Evolutionary conservation across 2,329 filamentous ascomycete genomes (phyloP).

Genomic region (Colletotrichum melonis): DNA sequence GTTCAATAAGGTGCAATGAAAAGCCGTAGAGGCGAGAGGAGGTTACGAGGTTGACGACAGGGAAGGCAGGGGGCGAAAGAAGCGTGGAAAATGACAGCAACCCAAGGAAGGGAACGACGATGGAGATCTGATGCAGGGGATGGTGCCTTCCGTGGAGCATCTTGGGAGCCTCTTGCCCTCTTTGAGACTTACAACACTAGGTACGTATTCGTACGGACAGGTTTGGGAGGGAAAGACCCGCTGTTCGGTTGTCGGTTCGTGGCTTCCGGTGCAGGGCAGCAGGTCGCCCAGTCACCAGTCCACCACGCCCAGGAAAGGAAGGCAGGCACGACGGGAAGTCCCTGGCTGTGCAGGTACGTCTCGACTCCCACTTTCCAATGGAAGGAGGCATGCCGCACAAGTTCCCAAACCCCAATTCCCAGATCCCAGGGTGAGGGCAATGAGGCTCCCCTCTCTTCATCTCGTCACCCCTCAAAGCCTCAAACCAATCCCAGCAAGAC

Average conservation of each 20-base stretch:
- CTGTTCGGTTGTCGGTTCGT: slow-evolving; percentile 29
- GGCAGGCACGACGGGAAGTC: neutral
- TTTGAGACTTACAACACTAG: no score
- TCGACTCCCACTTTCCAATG: neutral
- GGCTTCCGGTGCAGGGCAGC: slow-evolving; percentile 14
- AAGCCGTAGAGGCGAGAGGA: slow-evolving; percentile 19
- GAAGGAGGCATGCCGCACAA: no score
- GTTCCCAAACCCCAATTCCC: neutral
- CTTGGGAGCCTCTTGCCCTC: neutral
- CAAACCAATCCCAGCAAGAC: neutral
- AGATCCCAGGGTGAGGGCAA: neutral
- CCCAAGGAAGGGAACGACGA: slow-evolving; percentile 24
- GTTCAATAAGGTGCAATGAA: slow-evolving; percentile 7
- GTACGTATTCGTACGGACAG: no score
- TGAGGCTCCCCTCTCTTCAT: neutral
- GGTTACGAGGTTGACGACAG: slow-evolving; percentile 11
- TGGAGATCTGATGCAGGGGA: slow-evolving; percentile 33
- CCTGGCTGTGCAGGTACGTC: neutral
- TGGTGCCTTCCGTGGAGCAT: no score
- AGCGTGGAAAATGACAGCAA: slow-evolving; percentile 28
- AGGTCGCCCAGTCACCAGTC: neutral
- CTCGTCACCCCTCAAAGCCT: neutral
- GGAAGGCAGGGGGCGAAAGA: slow-evolving; percentile 3
- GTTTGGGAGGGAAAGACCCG: neutral
- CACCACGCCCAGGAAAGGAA: neutral